A percentile compares a stretch with the other conserved stretches of the same genome.
Evolutionary conservation across 345 rosid species (phyloP).

Genomic region (Passiflora organensis): DNA sequence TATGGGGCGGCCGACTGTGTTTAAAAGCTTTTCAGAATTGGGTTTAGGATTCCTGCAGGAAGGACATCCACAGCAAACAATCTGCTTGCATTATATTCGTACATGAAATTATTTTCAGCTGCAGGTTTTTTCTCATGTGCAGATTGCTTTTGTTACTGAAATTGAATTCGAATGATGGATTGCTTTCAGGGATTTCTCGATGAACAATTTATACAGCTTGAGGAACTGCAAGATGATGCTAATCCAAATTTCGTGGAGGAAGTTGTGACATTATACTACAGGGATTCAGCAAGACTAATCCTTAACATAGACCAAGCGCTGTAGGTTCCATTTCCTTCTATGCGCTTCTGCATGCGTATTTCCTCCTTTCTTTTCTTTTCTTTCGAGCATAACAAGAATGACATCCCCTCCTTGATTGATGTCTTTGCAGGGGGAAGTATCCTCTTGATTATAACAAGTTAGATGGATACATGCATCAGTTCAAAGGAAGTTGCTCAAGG

Average conservation of each 20-base stretch:
- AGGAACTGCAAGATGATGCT: conserved; percentile 65
- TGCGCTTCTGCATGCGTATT: neutral
- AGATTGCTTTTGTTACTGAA: neutral
- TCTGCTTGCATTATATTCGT: too few species aligned
- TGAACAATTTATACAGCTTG: conserved; percentile 63
- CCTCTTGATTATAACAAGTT: conserved; percentile 59
- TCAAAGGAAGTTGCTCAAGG: conserved; percentile 95
- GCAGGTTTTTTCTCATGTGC: too few species aligned
- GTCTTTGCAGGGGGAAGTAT: conserved; percentile 38
- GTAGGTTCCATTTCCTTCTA: conserved; percentile 26
- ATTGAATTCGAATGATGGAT: neutral
- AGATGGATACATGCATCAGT: conserved; percentile 83
- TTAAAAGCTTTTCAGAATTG: too few species aligned
- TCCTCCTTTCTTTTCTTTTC: neutral
- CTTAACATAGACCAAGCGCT: conserved; percentile 46
- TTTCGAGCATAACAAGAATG: too few species aligned
- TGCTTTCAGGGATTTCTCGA: conserved; percentile 49
- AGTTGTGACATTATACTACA: conserved; percentile 55
- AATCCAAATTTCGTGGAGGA: conserved; percentile 77
- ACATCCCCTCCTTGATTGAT: neutral
- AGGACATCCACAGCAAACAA: too few species aligned
- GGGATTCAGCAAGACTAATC: conserved; percentile 53
- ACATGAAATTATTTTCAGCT: too few species aligned
- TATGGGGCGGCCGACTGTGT: too few species aligned
- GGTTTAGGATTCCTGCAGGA: too few species aligned